Evolutionary conservation across 2,329 filamentous ascomycete species (phyloP).

Genomic region (Mycogone perniciosa): DNA sequence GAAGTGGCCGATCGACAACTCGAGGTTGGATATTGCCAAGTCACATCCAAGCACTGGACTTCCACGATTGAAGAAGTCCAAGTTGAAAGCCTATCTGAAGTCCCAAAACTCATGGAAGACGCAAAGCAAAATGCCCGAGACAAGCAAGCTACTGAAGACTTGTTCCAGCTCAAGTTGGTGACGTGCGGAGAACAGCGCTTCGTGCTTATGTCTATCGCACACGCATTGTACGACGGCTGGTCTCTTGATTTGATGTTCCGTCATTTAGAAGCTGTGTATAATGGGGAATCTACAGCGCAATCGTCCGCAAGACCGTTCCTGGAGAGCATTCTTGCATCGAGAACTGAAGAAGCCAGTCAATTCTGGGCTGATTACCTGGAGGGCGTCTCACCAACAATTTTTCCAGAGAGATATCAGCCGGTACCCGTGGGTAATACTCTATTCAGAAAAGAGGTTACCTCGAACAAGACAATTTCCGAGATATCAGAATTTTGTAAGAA

Average conservation of each 20-base stretch:
- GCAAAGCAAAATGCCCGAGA: slow-evolving; percentile 33
- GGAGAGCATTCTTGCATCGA: slow-evolving; percentile 15
- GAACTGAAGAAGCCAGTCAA: slow-evolving; percentile 19
- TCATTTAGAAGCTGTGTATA: slow-evolving; percentile 63
- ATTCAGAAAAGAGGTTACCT: slow-evolving; percentile 15
- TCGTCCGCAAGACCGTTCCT: slow-evolving; percentile 49
- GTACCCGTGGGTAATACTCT: background rate
- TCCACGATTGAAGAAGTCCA: slow-evolving; percentile 17
- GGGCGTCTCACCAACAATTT: slow-evolving; percentile 35
- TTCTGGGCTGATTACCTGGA: slow-evolving; percentile 71
- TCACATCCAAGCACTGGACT: slow-evolving; percentile 29
- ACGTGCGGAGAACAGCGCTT: slow-evolving; percentile 30
- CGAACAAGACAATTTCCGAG: background rate
- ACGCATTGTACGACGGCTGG: slow-evolving; percentile 87
- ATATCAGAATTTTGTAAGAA: slow-evolving; percentile 55
- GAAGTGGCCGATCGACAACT: slow-evolving; percentile 57
- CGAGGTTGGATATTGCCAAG: slow-evolving; percentile 43
- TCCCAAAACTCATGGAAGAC: slow-evolving; percentile 29
- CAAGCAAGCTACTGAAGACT: slow-evolving; percentile 27
- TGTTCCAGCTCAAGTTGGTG: slow-evolving; percentile 46
- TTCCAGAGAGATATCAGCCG: slow-evolving; percentile 15
- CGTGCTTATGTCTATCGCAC: slow-evolving; percentile 65
- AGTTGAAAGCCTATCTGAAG: slow-evolving; percentile 22
- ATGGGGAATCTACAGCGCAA: slow-evolving; percentile 34
- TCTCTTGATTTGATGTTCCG: slow-evolving; percentile 69